These are phyloP conservation scores for Vigna angularis DNA, from an alignment of 306 rosid genomes.

Conservation along the genomic window DNA sequence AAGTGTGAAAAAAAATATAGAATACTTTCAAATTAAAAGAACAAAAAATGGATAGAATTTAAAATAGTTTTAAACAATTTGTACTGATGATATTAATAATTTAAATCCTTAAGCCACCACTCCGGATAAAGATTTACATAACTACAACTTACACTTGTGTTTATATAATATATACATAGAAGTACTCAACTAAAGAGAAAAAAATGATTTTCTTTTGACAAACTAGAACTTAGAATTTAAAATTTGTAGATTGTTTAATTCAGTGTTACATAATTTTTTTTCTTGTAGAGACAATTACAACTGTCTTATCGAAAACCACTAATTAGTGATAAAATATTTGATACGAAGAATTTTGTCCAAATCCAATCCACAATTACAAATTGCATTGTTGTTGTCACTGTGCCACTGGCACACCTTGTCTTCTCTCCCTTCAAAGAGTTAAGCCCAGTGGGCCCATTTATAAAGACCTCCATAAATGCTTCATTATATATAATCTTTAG, in stretches of 20 bases:
- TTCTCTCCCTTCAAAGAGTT: neutral
- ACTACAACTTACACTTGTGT: neutral
- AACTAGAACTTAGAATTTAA: neutral
- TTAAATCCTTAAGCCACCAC: neutral
- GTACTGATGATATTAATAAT: neutral
- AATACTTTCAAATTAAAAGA: too few relatives aligned
- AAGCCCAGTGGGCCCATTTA: neutral
- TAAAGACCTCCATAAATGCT: neutral
- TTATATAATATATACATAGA: neutral
- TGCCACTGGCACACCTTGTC: neutral
- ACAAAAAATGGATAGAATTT: too few relatives aligned
- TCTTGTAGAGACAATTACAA: neutral
- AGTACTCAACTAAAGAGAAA: neutral
- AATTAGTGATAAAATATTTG: conserved; percentile 26
- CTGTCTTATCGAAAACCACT: conserved; percentile 26
- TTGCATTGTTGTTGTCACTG: neutral
- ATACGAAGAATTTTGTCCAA: neutral
- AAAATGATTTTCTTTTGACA: neutral
- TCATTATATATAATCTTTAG: neutral
- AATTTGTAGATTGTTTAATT: neutral
- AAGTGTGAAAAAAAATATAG: too few relatives aligned
- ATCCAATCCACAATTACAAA: neutral
- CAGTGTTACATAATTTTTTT: neutral
- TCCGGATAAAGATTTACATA: neutral
- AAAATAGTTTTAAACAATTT: neutral